Base-by-base conservation (phyloP, 192 early-diverging fungal species). In the Mortierella antarctica region DNA sequence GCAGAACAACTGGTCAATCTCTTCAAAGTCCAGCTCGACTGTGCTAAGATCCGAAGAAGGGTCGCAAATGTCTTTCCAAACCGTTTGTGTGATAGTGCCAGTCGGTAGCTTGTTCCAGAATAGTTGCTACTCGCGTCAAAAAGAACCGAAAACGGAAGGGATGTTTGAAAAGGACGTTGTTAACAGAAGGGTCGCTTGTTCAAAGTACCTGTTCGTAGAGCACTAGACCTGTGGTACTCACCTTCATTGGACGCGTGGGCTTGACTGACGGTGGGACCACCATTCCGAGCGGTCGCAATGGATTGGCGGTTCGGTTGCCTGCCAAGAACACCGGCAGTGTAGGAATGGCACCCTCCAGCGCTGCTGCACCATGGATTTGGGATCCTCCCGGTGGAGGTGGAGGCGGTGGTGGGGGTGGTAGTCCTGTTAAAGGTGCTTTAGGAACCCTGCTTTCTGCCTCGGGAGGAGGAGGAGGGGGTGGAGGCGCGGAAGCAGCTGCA, bases 61-160 rank as follows among this genome's bases (percentile, higher is more conserved):
- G 54, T 61, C 59, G 42, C 81, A 79, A 46, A 89, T 86, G 10
- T 89, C 86, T 58, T 84, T 74, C 88, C 88, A 89, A 0, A 89
- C 83, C 21, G 88, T 89, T 42, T 85, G 66, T 3, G 71, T 65
- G 62, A 88, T 82, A 20, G 79, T 67, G 39, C 86, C 83, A 10
- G 73, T 57, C 4, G 88, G 76, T 13, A 89, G 55, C 41, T 89
- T 89, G 65, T 79, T 85, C 88, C 88, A 89, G 74, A 89, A 89
- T 11, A 89, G 76, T 77, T 88, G 86, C 75, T 88, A 54, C 51
- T 31, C 31, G 31, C 31, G 31, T 31, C 31, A 31, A 31, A 31
- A 31, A 31, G 31, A 2, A 31, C 3, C 31, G 31, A 2, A 31
- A 31, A 31, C n/a, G 31, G 31, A 47, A 54, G 7, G 14, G 39